phyloP scores from a whole-genome alignment of 2,329 filamentous ascomycete genomes.

The Fusarium annulatum region DNA sequence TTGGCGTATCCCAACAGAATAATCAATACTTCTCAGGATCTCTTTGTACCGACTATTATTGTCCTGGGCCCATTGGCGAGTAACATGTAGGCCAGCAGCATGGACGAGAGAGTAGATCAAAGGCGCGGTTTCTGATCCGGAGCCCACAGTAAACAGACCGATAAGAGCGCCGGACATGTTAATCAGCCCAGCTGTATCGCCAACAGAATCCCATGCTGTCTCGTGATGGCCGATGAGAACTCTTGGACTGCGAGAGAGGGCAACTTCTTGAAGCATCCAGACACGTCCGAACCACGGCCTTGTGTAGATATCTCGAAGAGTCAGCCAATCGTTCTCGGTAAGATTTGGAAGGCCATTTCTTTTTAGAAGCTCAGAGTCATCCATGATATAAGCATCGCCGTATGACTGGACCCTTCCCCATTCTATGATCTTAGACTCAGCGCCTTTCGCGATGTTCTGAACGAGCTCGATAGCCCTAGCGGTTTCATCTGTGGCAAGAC shows the following conservation, averaged over 20 bases:
- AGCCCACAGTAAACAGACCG: no score
- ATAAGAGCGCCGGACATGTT: no score
- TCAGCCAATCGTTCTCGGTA: constrained; percentile 23
- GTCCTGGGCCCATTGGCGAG: no score
- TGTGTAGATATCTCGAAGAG: constrained; percentile 28
- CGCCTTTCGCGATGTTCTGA: neutral
- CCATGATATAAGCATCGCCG: constrained; percentile 30
- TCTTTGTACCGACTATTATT: no score
- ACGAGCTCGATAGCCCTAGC: neutral
- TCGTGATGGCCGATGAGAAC: no score
- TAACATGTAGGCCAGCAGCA: no score
- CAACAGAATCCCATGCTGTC: no score
- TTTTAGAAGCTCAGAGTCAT: constrained; percentile 19
- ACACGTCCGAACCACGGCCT: constrained; percentile 45
- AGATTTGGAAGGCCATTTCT: constrained; percentile 35
- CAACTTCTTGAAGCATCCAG: constrained; percentile 34
- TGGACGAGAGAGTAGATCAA: no score
- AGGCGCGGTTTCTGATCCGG: no score
- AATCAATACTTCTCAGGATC: no score
- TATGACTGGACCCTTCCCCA: constrained; percentile 23
- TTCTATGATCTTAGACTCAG: constrained; percentile 24
- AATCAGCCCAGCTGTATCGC: no score
- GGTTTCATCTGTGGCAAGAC: neutral
- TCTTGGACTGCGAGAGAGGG: neutral
- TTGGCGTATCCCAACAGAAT: no score